These are phyloP conservation scores for Colletotrichum melonis DNA, from an alignment of 2,329 filamentous ascomycete genomes.

Conservation along the genomic window DNA sequence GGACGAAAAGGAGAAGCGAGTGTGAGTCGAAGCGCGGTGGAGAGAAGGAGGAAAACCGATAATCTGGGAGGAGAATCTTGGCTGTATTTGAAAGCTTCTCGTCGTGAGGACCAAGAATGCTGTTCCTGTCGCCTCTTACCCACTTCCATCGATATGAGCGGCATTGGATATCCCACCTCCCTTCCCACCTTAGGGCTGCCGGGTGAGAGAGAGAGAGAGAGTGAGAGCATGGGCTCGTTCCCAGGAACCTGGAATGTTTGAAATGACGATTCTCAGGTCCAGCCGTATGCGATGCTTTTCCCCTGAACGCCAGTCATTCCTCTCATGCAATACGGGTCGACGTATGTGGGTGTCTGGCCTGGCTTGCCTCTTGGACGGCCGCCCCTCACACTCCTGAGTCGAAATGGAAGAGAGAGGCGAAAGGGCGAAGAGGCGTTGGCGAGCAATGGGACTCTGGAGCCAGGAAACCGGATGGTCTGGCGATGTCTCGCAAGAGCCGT, in stretches of 20 bases:
- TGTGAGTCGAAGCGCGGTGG: constrained; percentile 21
- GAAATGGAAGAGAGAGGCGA: not conserved
- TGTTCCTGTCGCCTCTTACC: not conserved
- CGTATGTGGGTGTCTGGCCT: constrained; percentile 6
- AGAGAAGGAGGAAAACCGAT: not conserved
- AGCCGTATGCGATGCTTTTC: constrained; percentile 15
- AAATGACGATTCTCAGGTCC: constrained; percentile 22
- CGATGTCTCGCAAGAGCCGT: not conserved
- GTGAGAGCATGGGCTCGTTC: not conserved
- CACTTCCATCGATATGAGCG: not conserved
- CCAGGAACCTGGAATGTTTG: constrained; percentile 18
- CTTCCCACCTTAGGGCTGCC: constrained; percentile 2
- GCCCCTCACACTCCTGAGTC: not conserved
- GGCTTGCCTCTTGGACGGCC: not conserved
- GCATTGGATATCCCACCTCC: not conserved
- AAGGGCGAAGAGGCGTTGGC: not conserved
- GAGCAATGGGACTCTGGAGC: not conserved
- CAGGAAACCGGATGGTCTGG: not conserved
- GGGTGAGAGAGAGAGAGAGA: not conserved
- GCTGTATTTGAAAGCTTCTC: constrained; percentile 30
- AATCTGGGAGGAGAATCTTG: constrained; percentile 9
- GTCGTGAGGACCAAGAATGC: not conserved
- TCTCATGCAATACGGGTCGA: not conserved
- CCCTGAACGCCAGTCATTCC: constrained; percentile 26
- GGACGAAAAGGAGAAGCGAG: constrained; percentile 17